phyloP scores from a whole-genome alignment of 2,329 filamentous ascomycete genomes.

The Penicillium sp. region DNA sequence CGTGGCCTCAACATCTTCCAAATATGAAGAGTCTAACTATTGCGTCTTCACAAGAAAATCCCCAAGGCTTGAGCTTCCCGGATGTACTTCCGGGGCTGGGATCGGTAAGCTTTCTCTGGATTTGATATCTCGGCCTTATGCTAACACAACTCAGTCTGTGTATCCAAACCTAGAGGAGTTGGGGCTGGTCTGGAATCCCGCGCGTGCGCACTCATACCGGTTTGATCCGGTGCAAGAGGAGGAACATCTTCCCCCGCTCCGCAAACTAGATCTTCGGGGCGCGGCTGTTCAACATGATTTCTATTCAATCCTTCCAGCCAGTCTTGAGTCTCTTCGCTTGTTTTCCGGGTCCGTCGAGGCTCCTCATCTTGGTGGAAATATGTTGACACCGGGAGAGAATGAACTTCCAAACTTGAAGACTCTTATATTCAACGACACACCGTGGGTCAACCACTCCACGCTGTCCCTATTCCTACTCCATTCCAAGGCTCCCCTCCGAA shows the following conservation, averaged over 20 bases:
- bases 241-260: conserved; percentile 20
- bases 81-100: conserved; percentile 13
- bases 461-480: conserved; percentile 18
- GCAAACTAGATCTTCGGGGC: conserved; percentile 30
- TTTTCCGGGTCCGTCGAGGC: conserved; percentile 20
- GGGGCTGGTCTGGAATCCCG: conserved; percentile 29
- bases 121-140: neutral
- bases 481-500: conserved; percentile 22
- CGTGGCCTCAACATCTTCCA: conserved; percentile 26
- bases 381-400: neutral
- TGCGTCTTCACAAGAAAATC: conserved; percentile 14
- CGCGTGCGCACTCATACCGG: conserved; percentile 13
- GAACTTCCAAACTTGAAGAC: conserved; percentile 27
- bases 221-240: conserved; percentile 13
- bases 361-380: neutral
- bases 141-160: conserved; percentile 1
- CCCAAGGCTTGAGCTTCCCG: neutral
- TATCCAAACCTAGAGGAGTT: conserved; percentile 35
- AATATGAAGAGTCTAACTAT: conserved; percentile 32
- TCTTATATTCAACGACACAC: conserved; percentile 28
- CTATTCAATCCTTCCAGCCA: conserved; percentile 23
- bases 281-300: conserved; percentile 20
- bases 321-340: conserved; percentile 30
- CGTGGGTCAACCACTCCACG: conserved; percentile 20
- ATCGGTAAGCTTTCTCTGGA: neutral